A percentile compares a stretch with the other conserved stretches of the same genome.
Conservation (phyloP, 2,329 filamentous ascomycete species). For the Botrytis tulipae region DNA sequence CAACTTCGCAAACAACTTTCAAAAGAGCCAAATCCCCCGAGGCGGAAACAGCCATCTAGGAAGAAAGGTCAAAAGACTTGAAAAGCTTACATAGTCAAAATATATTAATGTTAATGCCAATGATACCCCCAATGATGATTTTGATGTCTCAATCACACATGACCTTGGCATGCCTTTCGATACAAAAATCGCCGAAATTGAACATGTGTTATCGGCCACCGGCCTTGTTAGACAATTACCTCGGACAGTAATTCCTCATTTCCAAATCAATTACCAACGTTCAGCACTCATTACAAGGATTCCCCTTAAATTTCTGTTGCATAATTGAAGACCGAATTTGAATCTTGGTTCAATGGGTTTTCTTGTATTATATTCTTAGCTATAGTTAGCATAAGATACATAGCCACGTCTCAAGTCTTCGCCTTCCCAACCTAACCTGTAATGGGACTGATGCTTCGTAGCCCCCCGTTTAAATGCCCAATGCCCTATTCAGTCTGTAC, state of each 20-base stretch:
- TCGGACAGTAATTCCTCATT: background rate
- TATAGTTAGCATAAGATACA: background rate
- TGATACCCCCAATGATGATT: constrained; percentile 2
- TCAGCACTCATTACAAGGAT: background rate
- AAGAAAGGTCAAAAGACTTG: constrained; percentile 38
- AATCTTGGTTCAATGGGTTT: background rate
- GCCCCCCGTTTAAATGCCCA: background rate
- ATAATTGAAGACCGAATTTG: background rate
- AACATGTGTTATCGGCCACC: background rate
- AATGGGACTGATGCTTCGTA: background rate
- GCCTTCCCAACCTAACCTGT: background rate
- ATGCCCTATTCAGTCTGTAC: background rate
- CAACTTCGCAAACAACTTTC: constrained; percentile 36
- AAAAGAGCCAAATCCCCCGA: constrained; percentile 28
- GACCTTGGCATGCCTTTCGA: background rate
- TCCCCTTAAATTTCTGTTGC: background rate
- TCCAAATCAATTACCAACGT: background rate
- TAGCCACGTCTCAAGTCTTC: background rate
- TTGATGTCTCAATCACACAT: background rate
- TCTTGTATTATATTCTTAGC: background rate
- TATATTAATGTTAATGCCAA: constrained; percentile 16
- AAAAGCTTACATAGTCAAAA: background rate
- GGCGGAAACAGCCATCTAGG: constrained; percentile 29
- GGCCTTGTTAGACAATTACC: background rate
- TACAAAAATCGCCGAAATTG: background rate